Conservation (phyloP, 768 basidiomycete genomes). For the Lactarius sanguifluus region DNA sequence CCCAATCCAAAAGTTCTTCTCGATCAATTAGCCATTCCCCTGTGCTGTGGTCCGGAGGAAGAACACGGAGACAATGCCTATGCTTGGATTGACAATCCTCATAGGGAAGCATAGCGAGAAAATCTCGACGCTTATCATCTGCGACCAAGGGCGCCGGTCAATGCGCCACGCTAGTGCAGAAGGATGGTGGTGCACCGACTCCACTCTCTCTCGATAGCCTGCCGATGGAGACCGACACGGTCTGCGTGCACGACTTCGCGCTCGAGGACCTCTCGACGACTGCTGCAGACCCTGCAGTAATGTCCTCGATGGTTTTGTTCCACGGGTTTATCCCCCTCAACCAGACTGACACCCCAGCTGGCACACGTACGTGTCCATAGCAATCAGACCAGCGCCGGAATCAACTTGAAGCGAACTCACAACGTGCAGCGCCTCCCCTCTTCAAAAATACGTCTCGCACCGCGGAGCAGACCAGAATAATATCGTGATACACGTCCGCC, state of each 20-base stretch:
- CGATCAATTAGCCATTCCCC: slow-evolving; percentile 13
- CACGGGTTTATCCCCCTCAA: slow-evolving; percentile 11
- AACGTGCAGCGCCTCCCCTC: not conserved
- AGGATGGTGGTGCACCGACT: not conserved
- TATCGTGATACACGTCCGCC: slow-evolving; percentile 15
- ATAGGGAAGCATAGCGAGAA: slow-evolving; percentile 10
- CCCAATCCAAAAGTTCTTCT: slow-evolving; percentile 12
- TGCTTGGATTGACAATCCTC: slow-evolving; percentile 19
- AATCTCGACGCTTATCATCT: slow-evolving; percentile 7
- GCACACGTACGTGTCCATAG: not conserved
- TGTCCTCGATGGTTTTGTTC: slow-evolving; percentile 12
- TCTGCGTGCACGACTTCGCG: slow-evolving; percentile 5
- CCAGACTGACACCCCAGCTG: not conserved
- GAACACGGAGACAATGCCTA: slow-evolving; percentile 5
- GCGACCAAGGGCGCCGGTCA: not conserved
- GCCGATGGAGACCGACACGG: slow-evolving; percentile 2
- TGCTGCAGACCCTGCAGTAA: slow-evolving; percentile 6
- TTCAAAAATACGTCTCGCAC: slow-evolving; percentile 12
- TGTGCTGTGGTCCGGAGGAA: not conserved
- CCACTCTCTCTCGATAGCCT: not conserved
- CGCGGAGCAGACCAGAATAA: slow-evolving; percentile 3
- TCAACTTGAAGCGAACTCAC: not conserved
- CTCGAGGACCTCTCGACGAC: not conserved
- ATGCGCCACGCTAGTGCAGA: not conserved
- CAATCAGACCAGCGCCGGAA: not conserved